These are phyloP conservation scores for Nakaseomyces kungkrabaensis DNA, from an alignment of 1,139 yeast genomes.

Conservation along the genomic window DNA sequence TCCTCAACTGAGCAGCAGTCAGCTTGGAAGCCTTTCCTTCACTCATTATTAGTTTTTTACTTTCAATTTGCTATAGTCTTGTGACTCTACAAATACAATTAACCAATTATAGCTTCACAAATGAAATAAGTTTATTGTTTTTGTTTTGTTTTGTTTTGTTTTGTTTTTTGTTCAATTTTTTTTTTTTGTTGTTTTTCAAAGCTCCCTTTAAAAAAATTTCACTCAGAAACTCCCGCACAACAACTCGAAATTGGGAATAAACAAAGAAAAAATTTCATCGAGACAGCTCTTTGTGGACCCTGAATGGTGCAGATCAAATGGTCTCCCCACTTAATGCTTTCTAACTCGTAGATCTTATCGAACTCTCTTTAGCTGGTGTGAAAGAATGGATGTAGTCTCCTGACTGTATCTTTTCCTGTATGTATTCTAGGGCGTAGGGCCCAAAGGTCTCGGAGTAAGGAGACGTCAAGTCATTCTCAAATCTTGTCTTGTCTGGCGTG, in stretches of 20 bases:
- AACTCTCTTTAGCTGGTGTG: neutral
- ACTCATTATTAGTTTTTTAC: neutral
- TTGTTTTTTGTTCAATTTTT: neutral
- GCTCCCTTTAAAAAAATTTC: neutral
- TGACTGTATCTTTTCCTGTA: conserved; percentile 11
- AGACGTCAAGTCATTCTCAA: conserved; percentile 8
- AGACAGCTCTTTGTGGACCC: neutral
- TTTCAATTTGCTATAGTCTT: too few relatives aligned
- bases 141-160: neutral
- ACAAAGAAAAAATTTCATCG: neutral
- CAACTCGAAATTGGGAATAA: neutral
- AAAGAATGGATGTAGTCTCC: conserved; percentile 15
- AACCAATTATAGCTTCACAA: too few relatives aligned
- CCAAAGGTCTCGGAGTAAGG: conserved; percentile 14
- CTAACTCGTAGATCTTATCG: too few relatives aligned
- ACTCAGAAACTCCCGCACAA: conserved; percentile 1
- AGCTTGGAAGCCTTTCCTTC: neutral
- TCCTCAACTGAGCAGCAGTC: conserved; percentile 39
- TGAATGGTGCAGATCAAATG: too few relatives aligned
- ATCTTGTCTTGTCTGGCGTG: neutral
- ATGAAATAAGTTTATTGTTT: neutral
- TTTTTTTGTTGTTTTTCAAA: neutral
- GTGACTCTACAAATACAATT: too few relatives aligned
- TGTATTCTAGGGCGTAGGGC: conserved; percentile 8
- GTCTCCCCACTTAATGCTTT: too few relatives aligned